Base-by-base conservation (phyloP, 768 basidiomycete species). In the Podaxis mareebaensis region DNA sequence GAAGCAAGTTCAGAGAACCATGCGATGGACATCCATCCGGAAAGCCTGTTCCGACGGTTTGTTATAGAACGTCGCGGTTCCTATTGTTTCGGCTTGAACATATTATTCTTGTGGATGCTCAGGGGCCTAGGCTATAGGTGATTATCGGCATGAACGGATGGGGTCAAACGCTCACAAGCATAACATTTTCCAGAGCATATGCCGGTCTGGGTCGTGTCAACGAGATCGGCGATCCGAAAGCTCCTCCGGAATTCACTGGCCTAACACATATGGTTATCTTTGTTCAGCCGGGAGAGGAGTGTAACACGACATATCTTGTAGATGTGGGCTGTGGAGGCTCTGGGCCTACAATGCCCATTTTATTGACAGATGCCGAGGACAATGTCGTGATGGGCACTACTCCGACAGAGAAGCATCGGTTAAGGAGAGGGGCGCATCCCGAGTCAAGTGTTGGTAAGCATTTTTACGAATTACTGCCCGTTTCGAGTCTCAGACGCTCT, bases 311-410 rank as follows among this genome's bases (percentile, higher is more conserved):
- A 36, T 63, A 63, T 20, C 38, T 63, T 22, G 56, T 55, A 2
- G 65, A 66, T 33, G 58, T 60, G 36, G 61, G 58, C 20, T 54
- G 39, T 46, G 58, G 53, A 11, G 58, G 61, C 4, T 30, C 42
- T 12, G 61, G 65, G 39, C 53, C 58, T 12, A 54, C 38, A 3
- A 13, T 42, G 40, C 61, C 53, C 17, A 44, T 63, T 46, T 39
- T 63, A 36, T n/a, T 66, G n/a, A 51, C 65, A 10, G 61, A 60
- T 20, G 51, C 58, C 12, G 51, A 56, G 11, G 55, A 63, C 36
- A 66, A 53, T 22, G 48, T 63, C 5, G 62, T 60, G 17, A 48
- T 52, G 33, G 65, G 61, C 11, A 54, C 46, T 15, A 60, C 61
- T 22, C 22, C 57, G 13, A 63, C 56, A 17, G 57, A 66, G 48